These are phyloP conservation scores for Talaromyces piceae DNA, from an alignment of 2,329 filamentous ascomycete genomes.

Conservation along the genomic window DNA sequence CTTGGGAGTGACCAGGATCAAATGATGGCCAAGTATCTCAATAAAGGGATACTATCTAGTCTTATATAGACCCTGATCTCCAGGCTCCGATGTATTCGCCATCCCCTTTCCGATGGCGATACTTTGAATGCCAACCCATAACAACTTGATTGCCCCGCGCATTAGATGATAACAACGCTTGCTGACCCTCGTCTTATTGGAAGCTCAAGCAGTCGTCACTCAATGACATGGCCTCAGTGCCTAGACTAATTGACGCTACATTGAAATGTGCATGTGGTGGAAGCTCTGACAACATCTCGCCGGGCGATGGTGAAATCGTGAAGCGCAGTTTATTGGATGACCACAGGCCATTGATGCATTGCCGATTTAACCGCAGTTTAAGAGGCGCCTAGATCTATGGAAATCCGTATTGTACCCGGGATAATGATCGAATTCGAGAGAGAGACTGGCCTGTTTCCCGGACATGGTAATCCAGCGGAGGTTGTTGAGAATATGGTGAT, in stretches of 20 bases:
- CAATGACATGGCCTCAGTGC: neutral
- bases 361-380: neutral
- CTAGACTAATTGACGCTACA: neutral
- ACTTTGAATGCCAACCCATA: neutral
- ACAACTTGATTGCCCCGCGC: neutral
- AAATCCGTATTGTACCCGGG: no score
- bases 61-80: neutral
- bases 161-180: neutral
- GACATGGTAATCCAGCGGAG: no score
- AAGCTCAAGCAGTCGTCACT: neutral
- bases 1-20: neutral
- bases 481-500: no score
- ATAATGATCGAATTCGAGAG: no score
- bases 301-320: neutral
- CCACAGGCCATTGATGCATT: neutral
- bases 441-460: no score
- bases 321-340: neutral
- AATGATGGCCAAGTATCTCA: no score
- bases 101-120: neutral
- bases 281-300: constrained; percentile 1
- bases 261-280: neutral
- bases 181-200: neutral
- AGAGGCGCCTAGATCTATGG: no score
- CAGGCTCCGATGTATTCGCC: neutral
- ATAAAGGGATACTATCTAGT: neutral